These are phyloP conservation scores for Trypanosoma rangeli DNA, from an alignment of 208 protist genomes.

Conservation along the genomic window DNA sequence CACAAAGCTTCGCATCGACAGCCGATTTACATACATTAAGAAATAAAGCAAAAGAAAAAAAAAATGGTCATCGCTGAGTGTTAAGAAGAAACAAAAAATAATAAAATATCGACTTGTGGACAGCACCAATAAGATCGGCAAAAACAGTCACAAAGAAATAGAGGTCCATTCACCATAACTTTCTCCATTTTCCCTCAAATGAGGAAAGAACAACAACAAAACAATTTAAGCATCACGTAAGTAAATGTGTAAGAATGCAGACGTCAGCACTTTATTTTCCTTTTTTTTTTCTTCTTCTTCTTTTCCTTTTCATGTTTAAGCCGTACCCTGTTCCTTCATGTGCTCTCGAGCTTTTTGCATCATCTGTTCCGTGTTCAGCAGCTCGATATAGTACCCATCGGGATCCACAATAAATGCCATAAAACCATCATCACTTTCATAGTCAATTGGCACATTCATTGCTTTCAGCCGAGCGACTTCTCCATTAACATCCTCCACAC, in stretches of 20 bases:
- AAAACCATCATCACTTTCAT: constrained; percentile 70
- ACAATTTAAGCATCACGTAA: background rate
- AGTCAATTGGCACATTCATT: constrained; percentile 63
- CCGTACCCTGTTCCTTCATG: constrained; percentile 73
- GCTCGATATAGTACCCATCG: constrained; percentile 85
- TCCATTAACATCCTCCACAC: constrained; percentile 70
- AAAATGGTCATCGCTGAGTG: too few relatives aligned
- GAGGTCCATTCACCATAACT: too few relatives aligned
- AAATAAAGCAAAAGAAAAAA: too few relatives aligned
- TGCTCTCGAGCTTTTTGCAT: constrained; percentile 47
- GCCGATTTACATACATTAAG: too few relatives aligned
- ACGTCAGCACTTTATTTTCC: background rate
- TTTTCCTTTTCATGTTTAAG: constrained; percentile 5
- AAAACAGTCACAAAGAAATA: too few relatives aligned
- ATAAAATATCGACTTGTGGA: too few relatives aligned
- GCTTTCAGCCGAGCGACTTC: constrained; percentile 42
- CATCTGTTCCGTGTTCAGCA: constrained; percentile 80
- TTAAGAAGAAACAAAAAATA: too few relatives aligned
- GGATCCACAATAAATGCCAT: constrained; percentile 88
- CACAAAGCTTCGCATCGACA: too few relatives aligned
- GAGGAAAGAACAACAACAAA: background rate
- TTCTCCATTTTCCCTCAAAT: background rate
- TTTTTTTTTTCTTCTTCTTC: background rate
- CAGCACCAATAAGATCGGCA: too few relatives aligned
- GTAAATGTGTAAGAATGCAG: constrained; percentile 2